Base-by-base conservation (phyloP, 2,329 filamentous ascomycete genomes). In the Thelonectria blattea region DNA sequence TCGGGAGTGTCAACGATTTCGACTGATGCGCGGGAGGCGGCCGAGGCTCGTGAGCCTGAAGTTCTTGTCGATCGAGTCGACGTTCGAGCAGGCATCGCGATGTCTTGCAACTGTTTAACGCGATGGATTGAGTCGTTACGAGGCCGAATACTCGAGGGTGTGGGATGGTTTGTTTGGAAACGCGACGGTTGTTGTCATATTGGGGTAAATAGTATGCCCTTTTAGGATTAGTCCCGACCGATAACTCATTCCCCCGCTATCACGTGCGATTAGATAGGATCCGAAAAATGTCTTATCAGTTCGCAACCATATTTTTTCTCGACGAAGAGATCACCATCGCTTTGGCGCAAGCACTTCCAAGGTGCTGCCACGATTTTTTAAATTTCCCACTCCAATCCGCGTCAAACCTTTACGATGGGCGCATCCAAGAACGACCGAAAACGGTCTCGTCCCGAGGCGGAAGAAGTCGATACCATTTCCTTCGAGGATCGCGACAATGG, bases 1-100 rank as follows among this genome's bases (percentile, higher is more conserved):
- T 87, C 82, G 54, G 87, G 85, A 3, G 88, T 85, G 74, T 97
- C 93, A 69, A 89, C 85, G 56, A 91, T 89, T 73, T 97, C 92
- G 41, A 82, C 78, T 5, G 82, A 83, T 32, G 75, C 74, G 52
- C 81, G 80, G 50, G 83, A 84, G 9, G 78, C 74, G 34, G 75
- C 78, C 3, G 83, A 82, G 15, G 77, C 72, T 65, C 81, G 79
- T 51, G 79, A 71, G 60, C 78, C 75, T 53, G 82, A 79, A 43
- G 78, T 76, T 68, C 81, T 80, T 60, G 78, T 72, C 37, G 83
- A 79, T 67, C 81, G 78, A 43, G 78, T 74, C 37, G 81, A 79
- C 47, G 78, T 76, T 74, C 81, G 76, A 64, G 80, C 72, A 41
- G 84, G 83, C 84, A 87, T 87, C 51, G 62, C 65, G 48, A 14